A percentile compares a stretch with the other conserved stretches of the same genome.
Conservation (phyloP, 495 filamentous ascomycete species). For the Neurospora sp. region DNA sequence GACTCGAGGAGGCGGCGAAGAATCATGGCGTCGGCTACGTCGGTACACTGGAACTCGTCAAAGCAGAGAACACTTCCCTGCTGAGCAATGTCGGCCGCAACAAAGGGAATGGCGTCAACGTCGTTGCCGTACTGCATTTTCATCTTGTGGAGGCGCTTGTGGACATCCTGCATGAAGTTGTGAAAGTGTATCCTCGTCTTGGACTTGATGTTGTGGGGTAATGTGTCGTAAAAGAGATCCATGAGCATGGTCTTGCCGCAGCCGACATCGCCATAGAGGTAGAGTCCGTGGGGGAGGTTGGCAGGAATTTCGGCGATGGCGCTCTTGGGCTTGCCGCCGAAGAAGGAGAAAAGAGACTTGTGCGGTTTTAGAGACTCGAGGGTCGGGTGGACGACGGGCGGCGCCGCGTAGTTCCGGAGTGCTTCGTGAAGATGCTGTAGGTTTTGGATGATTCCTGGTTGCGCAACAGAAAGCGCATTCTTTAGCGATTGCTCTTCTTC, state of each 20-base stretch:
- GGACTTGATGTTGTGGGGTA: slow-evolving; percentile 66
- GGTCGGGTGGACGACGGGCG: slow-evolving; percentile 63
- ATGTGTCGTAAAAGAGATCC: slow-evolving; percentile 95
- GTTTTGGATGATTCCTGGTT: slow-evolving; percentile 68
- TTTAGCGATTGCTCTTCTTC: background rate
- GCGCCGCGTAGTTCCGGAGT: slow-evolving; percentile 62
- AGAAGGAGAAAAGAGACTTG: slow-evolving; percentile 59
- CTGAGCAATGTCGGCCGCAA: slow-evolving; percentile 86
- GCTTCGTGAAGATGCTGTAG: slow-evolving; percentile 85
- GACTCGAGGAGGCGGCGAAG: slow-evolving; percentile 76
- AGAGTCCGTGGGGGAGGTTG: slow-evolving; percentile 76
- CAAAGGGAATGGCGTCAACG: slow-evolving; percentile 82
- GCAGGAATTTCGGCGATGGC: slow-evolving; percentile 47
- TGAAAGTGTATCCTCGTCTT: slow-evolving; percentile 98
- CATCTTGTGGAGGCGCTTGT: slow-evolving; percentile 80
- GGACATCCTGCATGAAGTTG: slow-evolving; percentile 99
- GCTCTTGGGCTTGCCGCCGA: slow-evolving; percentile 37
- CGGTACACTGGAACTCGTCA: slow-evolving; percentile 98
- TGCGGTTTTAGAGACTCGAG: slow-evolving; percentile 59
- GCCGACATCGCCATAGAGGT: slow-evolving; percentile 95
- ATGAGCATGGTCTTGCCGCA: slow-evolving; percentile 99
- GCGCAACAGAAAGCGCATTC: background rate
- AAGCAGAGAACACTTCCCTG: slow-evolving; percentile 83
- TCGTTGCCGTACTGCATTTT: slow-evolving; percentile 86
- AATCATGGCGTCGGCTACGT: slow-evolving; percentile 99